Conservation (phyloP, 306 rosid genomes). For the Benincasa hispida region DNA sequence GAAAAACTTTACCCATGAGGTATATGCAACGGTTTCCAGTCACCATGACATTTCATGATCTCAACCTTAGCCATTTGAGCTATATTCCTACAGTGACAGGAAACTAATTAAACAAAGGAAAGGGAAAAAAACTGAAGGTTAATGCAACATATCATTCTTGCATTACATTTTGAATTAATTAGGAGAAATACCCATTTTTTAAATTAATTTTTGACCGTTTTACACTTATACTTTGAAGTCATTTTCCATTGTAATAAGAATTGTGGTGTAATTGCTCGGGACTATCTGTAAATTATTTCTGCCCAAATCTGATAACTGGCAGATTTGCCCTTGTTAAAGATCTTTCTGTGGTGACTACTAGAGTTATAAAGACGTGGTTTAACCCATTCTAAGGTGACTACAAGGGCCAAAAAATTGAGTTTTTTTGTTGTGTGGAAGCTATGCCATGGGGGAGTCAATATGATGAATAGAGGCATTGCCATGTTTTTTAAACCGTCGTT, state of each 20-base stretch:
- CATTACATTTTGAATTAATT: neutral
- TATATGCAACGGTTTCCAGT: slow-evolving; percentile 61
- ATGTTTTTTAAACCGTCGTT: neutral
- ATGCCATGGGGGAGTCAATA: neutral
- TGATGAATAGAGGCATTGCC: neutral
- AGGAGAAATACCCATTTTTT: neutral
- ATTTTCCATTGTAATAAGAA: neutral
- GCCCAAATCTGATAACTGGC: neutral
- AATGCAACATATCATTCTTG: neutral
- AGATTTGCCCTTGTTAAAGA: neutral
- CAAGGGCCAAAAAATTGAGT: neutral
- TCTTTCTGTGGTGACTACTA: neutral
- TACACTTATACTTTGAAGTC: neutral
- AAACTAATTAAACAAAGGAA: slow-evolving; percentile 1
- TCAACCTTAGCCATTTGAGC: slow-evolving; percentile 66
- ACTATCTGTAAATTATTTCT: neutral
- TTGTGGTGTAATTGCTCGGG: neutral
- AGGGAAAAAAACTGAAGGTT: neutral
- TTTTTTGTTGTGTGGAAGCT: neutral
- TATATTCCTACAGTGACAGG: slow-evolving; percentile 46
- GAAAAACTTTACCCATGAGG: slow-evolving; percentile 45
- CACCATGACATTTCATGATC: slow-evolving; percentile 41
- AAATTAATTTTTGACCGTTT: neutral
- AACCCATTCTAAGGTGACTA: neutral
- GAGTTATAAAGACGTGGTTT: neutral